Conservation (phyloP, 139 green algal species). For the Mesotaenium endlicherianum region DNA sequence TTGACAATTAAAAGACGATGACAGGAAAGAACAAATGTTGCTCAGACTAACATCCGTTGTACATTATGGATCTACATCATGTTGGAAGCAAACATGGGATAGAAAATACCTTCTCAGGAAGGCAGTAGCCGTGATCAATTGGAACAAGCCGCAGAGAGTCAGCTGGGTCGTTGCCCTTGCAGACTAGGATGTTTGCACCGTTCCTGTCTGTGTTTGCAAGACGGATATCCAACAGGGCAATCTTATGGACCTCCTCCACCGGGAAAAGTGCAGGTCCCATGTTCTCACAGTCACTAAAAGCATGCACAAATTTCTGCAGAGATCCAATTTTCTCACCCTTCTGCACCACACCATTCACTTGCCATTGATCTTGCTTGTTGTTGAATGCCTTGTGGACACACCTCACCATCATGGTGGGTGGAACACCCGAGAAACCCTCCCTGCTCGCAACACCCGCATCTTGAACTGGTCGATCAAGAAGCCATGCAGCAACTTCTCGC, state of each 20-base stretch:
- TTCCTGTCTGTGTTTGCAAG: constrained; percentile 79
- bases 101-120: constrained; percentile 88
- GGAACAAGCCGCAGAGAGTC: constrained; percentile 71
- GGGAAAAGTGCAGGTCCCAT: constrained; percentile 77
- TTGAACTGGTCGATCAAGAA: constrained; percentile 8
- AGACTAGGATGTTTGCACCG: constrained; percentile 26
- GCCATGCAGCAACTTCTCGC: constrained; percentile 7
- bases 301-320: constrained; percentile 84
- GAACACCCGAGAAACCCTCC: constrained; percentile 82
- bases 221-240: constrained; percentile 89
- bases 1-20: no score
- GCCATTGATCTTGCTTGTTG: neutral
- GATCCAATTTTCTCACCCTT: constrained; percentile 77
- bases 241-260: constrained; percentile 82
- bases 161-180: neutral
- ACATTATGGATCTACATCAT: no score
- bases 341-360: neutral
- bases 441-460: neutral
- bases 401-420: constrained; percentile 79
- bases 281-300: constrained; percentile 84
- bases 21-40: no score
- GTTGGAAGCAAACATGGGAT: neutral
- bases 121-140: constrained; percentile 96
- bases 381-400: constrained; percentile 72
- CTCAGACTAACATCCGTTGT: no score